phyloP scores from a whole-genome alignment of 306 rosid species.

The Inga leiocalycina region DNA sequence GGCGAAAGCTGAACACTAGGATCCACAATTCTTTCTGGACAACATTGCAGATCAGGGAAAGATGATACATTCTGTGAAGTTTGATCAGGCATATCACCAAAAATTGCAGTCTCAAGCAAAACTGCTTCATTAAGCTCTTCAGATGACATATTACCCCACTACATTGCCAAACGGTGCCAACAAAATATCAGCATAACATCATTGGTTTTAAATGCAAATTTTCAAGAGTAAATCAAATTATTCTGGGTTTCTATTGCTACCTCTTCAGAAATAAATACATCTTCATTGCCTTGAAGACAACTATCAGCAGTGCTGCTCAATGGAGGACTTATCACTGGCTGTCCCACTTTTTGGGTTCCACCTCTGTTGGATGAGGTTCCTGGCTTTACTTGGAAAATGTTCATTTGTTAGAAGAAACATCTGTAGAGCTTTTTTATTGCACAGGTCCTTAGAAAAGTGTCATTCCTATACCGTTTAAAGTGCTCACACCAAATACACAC shows the following conservation, averaged over 20 bases:
- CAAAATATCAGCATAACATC: conserved; percentile 29
- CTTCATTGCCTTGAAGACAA: conserved; percentile 39
- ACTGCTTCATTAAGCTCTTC: conserved; percentile 77
- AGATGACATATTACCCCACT: conserved; percentile 75
- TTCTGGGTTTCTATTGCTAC: conserved; percentile 36
- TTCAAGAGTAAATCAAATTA: conserved; percentile 9
- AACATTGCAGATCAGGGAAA: conserved; percentile 43
- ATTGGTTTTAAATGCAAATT: background rate
- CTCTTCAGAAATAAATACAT: conserved; percentile 42
- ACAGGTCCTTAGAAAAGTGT: conserved; percentile 19
- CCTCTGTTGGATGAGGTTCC: conserved; percentile 49
- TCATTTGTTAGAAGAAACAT: conserved; percentile 38
- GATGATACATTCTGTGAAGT: conserved; percentile 33
- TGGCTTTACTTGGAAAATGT: conserved; percentile 36
- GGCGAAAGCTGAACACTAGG: conserved; percentile 32
- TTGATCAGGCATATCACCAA: conserved; percentile 42
- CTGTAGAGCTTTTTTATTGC: background rate
- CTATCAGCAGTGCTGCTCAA: conserved; percentile 27
- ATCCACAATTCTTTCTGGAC: conserved; percentile 38
- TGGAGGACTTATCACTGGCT: conserved; percentile 28
- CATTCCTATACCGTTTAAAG: background rate
- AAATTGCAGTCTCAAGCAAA: conserved; percentile 66
- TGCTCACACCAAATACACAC: conserved; percentile 8
- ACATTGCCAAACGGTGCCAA: conserved; percentile 39
- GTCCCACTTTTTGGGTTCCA: conserved; percentile 41